phyloP scores from a whole-genome alignment of 169 alveolate genomes.

The Cryptosporidium canis region DNA sequence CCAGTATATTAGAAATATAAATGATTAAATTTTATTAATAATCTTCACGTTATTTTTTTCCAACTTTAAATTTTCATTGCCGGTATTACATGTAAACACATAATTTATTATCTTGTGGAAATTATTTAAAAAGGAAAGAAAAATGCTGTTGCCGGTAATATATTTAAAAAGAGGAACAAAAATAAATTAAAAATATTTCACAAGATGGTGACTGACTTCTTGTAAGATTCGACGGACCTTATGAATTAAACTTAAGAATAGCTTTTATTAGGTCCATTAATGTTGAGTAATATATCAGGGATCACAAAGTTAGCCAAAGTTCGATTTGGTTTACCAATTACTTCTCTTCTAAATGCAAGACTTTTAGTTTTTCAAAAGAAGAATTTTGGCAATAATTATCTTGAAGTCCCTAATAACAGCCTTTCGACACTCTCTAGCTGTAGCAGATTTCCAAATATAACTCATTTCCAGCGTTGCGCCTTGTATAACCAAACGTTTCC shows the following conservation, averaged over 20 bases:
- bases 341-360: neutral
- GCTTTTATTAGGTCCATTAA: neutral
- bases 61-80: neutral
- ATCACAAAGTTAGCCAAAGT: neutral
- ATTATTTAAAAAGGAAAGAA: neutral
- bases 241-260: neutral
- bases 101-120: constrained; percentile 4
- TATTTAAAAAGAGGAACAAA: neutral
- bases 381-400: neutral
- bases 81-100: constrained; percentile 9
- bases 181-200: no score
- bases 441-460: neutral
- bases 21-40: neutral
- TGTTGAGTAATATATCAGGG: neutral
- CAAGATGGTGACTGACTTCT: no score
- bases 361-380: neutral
- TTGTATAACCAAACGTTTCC: neutral
- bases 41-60: neutral
- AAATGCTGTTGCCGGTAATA: neutral
- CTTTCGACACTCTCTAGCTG: neutral
- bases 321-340: neutral
- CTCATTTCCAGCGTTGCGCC: neutral
- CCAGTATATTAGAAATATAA: no score
- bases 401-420: neutral
- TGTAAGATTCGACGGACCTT: no score